Conservation (phyloP, 73 alveolate species). For the Tetrahymena elliotti region DNA sequence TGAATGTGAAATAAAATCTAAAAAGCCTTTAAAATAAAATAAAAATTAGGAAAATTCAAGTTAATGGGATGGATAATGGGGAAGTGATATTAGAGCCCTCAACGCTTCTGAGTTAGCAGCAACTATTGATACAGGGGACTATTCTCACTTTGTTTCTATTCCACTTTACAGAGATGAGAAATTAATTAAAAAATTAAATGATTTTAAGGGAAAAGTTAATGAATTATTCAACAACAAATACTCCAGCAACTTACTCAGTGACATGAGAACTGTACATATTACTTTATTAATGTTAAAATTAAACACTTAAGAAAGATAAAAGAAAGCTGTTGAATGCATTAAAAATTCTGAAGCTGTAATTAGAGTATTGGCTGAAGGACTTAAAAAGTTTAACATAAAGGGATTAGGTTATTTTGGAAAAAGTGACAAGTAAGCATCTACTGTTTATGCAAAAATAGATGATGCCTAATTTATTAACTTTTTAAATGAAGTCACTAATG, state of each 20-base stretch:
- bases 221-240: background rate
- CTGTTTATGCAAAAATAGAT: background rate
- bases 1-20: background rate
- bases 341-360: background rate
- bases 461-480: background rate
- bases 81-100: background rate
- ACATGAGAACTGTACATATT: background rate
- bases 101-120: background rate
- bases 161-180: background rate
- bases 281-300: background rate
- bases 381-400: background rate
- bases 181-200: background rate
- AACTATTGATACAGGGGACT: background rate
- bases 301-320: background rate
- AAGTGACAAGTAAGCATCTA: background rate
- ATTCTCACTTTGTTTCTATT: background rate
- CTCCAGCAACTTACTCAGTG: background rate
- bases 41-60: background rate
- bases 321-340: background rate
- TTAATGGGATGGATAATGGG: background rate
- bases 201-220: background rate
- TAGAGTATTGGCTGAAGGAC: background rate
- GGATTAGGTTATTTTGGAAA: background rate
- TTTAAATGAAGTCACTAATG: background rate
- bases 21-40: background rate